These are phyloP conservation scores for Ustilago esculenta DNA, from an alignment of 1,284 basidiomycete genomes.

Conservation along the genomic window DNA sequence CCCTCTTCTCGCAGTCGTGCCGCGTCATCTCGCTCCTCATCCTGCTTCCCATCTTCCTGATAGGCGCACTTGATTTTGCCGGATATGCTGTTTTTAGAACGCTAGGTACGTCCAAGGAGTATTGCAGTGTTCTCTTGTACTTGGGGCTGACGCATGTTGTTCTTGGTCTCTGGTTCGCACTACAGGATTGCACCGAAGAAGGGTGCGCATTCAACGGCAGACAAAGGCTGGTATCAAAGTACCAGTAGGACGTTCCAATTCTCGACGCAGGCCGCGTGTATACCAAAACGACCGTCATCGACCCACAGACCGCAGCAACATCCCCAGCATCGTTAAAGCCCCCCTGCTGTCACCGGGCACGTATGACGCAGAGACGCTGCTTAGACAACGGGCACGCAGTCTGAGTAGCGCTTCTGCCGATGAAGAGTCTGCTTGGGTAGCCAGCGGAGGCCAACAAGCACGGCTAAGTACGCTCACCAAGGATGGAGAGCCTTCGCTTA, in stretches of 20 bases:
- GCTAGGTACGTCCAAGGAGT: slow-evolving; percentile 43
- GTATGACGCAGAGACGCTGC: slow-evolving; percentile 59
- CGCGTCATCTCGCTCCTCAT: slow-evolving; percentile 50
- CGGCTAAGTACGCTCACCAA: slow-evolving; percentile 32
- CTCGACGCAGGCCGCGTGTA: slow-evolving; percentile 21
- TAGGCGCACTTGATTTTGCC: slow-evolving; percentile 56
- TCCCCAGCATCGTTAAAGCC: slow-evolving; percentile 44
- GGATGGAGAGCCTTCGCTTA: slow-evolving; percentile 7
- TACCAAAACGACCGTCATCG: slow-evolving; percentile 33
- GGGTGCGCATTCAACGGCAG: slow-evolving; percentile 48
- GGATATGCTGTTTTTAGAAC: slow-evolving; percentile 61
- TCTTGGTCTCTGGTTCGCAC: too few species aligned
- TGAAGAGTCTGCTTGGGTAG: slow-evolving; percentile 48
- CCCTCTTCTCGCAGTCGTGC: slow-evolving; percentile 26
- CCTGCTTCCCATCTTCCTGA: slow-evolving; percentile 49
- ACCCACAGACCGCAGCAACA: slow-evolving; percentile 40
- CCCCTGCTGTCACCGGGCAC: slow-evolving; percentile 53
- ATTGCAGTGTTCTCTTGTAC: too few species aligned
- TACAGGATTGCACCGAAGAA: slow-evolving; percentile 46
- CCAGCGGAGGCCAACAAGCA: slow-evolving; percentile 47
- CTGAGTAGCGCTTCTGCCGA: slow-evolving; percentile 44
- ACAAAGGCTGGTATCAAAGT: slow-evolving; percentile 13
- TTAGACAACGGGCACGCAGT: slow-evolving; percentile 54
- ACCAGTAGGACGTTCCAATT: slow-evolving; percentile 12
- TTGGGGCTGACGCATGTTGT: neutral